Base-by-base conservation (phyloP, 164 flowering plant species). In the Macadamia tetraphylla region DNA sequence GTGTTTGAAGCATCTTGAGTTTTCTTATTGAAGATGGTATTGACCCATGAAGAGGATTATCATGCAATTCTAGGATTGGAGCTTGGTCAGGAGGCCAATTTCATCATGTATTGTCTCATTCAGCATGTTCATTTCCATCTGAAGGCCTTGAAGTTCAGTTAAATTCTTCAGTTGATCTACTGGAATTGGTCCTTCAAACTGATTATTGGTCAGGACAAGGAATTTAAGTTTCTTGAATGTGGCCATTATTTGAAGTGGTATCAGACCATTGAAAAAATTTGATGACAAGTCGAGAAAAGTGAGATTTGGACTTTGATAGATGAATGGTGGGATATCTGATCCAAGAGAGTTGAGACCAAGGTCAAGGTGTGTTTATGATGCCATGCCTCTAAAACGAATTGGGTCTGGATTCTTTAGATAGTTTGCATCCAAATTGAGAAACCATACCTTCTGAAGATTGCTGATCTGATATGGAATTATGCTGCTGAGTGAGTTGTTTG, bases 391-490 rank as follows among this genome's bases (percentile, higher is more conserved):
- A 42, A 52, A 68, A 15, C 48, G 67, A 57, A 17, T 4, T 14
- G 67, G 66, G 51, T 77, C 75, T 14, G 80, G 80, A 51, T 65
- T 57, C n/a, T 4, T 9, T 2, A 76, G 68, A 56, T 66, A 73
- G 49, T 76, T 76, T 17, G 44, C 70, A 6, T 29, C 70, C 15
- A 76, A 67, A 53, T 77, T 29, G 9, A 77, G 56, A n/a, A 30
- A 6, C 73, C 73, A 62, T 23, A 77, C 67, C 75, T 77, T 71
- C 32, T 49, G 65, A 6, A 77, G 65, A 60, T 58, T 65, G 62
- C 75, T 65, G 2, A 74, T 68, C 60, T 77, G 75, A 65, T 71
- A 65, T 0, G 80, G 80, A 66, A 78, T 78, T 17, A 64, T 3
- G 6, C 74, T 70, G 6, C 17, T 64, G 63, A 77, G 62, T 15